A percentile compares a stretch with the other conserved stretches of the same genome.
These are phyloP conservation scores for Myrica gale DNA, from an alignment of 306 rosid genomes.

Conservation along the genomic window DNA sequence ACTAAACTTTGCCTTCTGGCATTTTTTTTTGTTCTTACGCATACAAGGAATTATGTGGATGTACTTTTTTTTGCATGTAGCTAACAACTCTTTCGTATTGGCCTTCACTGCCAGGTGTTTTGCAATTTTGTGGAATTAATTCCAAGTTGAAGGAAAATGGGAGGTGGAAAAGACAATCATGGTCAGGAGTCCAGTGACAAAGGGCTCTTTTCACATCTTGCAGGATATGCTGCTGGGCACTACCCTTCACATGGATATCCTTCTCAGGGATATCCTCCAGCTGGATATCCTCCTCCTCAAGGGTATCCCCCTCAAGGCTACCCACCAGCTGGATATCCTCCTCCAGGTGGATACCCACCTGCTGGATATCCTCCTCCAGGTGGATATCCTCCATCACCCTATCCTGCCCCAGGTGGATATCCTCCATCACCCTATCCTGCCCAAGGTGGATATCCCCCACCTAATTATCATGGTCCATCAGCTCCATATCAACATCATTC, in stretches of 20 bases:
- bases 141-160: conserved; percentile 38
- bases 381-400: conserved; percentile 31
- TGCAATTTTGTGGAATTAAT: not conserved
- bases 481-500: too few relatives aligned
- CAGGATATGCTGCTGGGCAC: conserved; percentile 37
- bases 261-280: conserved; percentile 7
- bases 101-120: not conserved
- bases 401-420: conserved; percentile 37
- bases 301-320: conserved; percentile 27
- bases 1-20: not conserved
- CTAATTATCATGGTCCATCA: too few relatives aligned
- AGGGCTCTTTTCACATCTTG: conserved; percentile 35
- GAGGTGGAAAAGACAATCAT: conserved; percentile 14
- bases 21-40: too few relatives aligned
- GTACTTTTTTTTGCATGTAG: not conserved
- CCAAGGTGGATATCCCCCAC: conserved; percentile 31
- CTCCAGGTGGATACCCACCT: conserved; percentile 28
- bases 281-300: conserved; percentile 19
- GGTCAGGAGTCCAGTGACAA: conserved; percentile 37
- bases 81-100: not conserved
- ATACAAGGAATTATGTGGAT: not conserved
- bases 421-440: conserved; percentile 27
- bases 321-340: conserved; percentile 34
- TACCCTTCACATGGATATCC: not conserved
- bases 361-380: conserved; percentile 30